phyloP scores from a whole-genome alignment of 768 basidiomycete species.

The Hygrocybe punicea region DNA sequence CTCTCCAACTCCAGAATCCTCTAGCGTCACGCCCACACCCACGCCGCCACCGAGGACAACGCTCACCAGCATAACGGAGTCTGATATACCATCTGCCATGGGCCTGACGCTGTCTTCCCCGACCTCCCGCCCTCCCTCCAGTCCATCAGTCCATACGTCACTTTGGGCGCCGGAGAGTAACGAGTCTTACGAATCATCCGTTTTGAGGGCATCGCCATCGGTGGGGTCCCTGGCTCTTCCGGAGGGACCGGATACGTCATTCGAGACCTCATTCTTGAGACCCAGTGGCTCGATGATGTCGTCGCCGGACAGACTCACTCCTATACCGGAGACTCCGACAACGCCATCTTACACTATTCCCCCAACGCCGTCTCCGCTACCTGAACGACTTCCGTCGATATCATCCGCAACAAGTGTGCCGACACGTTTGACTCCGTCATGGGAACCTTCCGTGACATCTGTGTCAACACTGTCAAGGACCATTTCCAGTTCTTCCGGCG shows the following conservation, averaged over 20 bases:
- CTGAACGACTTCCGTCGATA: constrained; percentile 19
- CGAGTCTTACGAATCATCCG: constrained; percentile 70
- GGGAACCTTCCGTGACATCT: constrained; percentile 28
- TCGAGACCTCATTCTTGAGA: constrained; percentile 70
- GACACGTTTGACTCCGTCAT: constrained; percentile 32
- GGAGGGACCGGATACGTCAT: constrained; percentile 61
- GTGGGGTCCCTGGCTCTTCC: constrained; percentile 49
- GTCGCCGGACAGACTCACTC: constrained; percentile 42
- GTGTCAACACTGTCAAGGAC: constrained; percentile 4
- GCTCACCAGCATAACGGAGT: constrained; percentile 9
- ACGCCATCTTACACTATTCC: constrained; percentile 22
- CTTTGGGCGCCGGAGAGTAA: constrained; percentile 66
- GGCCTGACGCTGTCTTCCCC: background rate
- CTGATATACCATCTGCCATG: background rate
- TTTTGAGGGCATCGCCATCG: constrained; percentile 70
- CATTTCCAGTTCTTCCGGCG: constrained; percentile 27
- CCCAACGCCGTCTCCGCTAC: constrained; percentile 39
- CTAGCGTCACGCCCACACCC: constrained; percentile 12
- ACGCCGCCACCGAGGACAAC: constrained; percentile 16
- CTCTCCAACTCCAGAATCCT: background rate
- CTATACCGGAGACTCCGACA: constrained; percentile 43
- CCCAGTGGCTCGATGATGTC: constrained; percentile 51
- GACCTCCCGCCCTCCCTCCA: constrained; percentile 28
- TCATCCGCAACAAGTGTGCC: constrained; percentile 10
- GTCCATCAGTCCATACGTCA: constrained; percentile 24